Percentiles rank a stretch among this genome's conserved stretches.
Evolutionary conservation across 1,139 yeast genomes (phyloP).

Genomic region (Blastobotrys indianensis): DNA sequence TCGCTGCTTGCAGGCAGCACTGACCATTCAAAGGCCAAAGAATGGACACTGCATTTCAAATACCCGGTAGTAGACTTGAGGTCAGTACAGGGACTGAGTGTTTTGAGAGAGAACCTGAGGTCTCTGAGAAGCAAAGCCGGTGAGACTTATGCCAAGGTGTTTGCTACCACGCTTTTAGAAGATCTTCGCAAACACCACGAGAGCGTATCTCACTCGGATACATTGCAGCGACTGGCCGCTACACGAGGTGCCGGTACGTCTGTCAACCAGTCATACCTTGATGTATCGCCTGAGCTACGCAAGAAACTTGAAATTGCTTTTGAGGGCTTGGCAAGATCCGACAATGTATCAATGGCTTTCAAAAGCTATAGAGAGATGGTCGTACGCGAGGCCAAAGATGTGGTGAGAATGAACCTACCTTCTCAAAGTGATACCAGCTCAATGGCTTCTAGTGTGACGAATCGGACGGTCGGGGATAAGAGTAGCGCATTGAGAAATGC

Average conservation of each 20-base stretch:
- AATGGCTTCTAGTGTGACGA: constrained; percentile 23
- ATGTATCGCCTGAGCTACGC: constrained; percentile 37
- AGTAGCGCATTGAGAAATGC: constrained; percentile 43
- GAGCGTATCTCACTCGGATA: constrained; percentile 43
- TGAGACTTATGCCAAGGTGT: constrained; percentile 54
- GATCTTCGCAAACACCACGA: constrained; percentile 59
- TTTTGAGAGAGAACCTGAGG: constrained; percentile 48
- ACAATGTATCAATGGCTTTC: constrained; percentile 60
- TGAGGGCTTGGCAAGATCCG: constrained; percentile 55
- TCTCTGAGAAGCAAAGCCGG: constrained; percentile 56
- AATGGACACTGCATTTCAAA: constrained; percentile 44
- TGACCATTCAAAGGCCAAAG: constrained; percentile 26
- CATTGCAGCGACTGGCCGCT: constrained; percentile 45
- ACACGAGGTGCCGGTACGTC: constrained; percentile 17
- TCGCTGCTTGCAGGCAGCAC: constrained; percentile 49
- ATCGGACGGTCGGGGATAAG: constrained; percentile 27
- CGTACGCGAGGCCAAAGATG: constrained; percentile 61
- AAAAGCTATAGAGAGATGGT: constrained; percentile 61
- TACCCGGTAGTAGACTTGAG: constrained; percentile 48
- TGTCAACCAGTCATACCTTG: constrained; percentile 34
- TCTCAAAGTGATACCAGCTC: constrained; percentile 26
- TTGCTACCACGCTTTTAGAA: constrained; percentile 48
- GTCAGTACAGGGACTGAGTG: constrained; percentile 52
- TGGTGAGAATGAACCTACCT: constrained; percentile 64
- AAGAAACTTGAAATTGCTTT: constrained; percentile 42